Conservation (phyloP, 2,329 filamentous ascomycete genomes). For the Chaetomium globosum region DNA sequence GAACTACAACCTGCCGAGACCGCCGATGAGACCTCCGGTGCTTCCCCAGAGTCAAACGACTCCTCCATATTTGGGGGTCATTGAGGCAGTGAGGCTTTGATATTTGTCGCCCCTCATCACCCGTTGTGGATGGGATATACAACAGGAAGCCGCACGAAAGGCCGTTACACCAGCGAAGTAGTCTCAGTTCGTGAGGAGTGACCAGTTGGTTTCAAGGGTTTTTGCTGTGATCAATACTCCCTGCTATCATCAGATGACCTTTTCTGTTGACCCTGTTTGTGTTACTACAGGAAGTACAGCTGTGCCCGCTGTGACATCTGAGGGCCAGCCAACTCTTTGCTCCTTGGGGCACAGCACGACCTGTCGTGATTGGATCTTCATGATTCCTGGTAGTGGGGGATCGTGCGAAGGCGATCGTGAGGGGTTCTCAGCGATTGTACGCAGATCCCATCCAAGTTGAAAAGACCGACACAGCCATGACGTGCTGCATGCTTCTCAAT, state of each 20-base stretch:
- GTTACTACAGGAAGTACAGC: not conserved
- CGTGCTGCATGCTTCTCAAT: not conserved
- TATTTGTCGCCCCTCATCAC: not conserved
- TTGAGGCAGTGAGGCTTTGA: not conserved
- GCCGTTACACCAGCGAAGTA: not conserved
- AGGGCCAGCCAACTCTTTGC: not conserved
- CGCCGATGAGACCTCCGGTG: not conserved
- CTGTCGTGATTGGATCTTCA: not conserved
- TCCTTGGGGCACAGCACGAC: slow-evolving; percentile 6
- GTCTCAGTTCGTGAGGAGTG: not conserved
- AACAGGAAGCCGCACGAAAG: not conserved
- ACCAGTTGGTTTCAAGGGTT: slow-evolving; percentile 4
- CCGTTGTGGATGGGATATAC: too few species aligned
- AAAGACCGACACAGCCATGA: not conserved
- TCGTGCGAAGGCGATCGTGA: not conserved
- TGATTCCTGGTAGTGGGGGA: not conserved
- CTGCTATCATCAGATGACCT: not conserved
- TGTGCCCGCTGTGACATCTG: not conserved
- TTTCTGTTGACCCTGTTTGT: not conserved
- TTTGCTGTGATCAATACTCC: not conserved
- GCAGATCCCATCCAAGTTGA: slow-evolving; percentile 1
- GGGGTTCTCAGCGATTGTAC: not conserved
- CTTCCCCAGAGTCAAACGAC: not conserved
- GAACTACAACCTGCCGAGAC: not conserved
- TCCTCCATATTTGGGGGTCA: not conserved